Conservation (phyloP, 2,329 filamentous ascomycete species). For the Hypoxylon sp. region DNA sequence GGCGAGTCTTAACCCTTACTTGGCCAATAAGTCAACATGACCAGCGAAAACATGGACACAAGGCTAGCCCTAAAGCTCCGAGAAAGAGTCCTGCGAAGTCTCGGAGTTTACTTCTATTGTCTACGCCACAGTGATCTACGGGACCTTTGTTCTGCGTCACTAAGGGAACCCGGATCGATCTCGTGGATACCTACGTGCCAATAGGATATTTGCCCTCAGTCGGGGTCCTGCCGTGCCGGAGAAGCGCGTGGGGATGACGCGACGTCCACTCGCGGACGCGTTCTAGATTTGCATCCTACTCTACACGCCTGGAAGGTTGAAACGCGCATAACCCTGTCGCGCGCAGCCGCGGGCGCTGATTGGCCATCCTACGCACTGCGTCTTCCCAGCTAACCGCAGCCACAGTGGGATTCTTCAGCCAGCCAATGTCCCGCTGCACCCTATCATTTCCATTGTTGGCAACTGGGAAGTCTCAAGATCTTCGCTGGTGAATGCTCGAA, state of each 20-base stretch:
- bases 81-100: slow-evolving; percentile 16
- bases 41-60: slow-evolving; percentile 19
- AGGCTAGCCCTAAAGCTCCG: slow-evolving; percentile 36
- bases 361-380: slow-evolving; percentile 35
- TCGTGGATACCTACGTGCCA: slow-evolving; percentile 26
- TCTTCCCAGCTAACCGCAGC: slow-evolving; percentile 24
- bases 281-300: slow-evolving; percentile 21
- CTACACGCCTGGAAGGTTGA: slow-evolving; percentile 24
- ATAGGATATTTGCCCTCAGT: slow-evolving; percentile 38
- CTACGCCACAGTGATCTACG: slow-evolving; percentile 37
- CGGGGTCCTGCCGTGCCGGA: slow-evolving; percentile 21
- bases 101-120: slow-evolving; percentile 26
- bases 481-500: slow-evolving; percentile 18
- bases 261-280: slow-evolving; percentile 37
- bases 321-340: slow-evolving; percentile 40
- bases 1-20: slow-evolving; percentile 18
- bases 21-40: slow-evolving; percentile 34
- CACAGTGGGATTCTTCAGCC: slow-evolving; percentile 43
- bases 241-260: slow-evolving; percentile 37
- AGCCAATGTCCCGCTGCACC: slow-evolving; percentile 30
- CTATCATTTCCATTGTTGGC: slow-evolving; percentile 41
- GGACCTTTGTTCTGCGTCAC: slow-evolving; percentile 12
- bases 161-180: slow-evolving; percentile 34
- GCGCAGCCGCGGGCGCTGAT: slow-evolving; percentile 24
- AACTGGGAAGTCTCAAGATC: slow-evolving; percentile 29